These are phyloP conservation scores for Tephrocybe rancida DNA, from an alignment of 768 basidiomycete genomes.

Conservation along the genomic window DNA sequence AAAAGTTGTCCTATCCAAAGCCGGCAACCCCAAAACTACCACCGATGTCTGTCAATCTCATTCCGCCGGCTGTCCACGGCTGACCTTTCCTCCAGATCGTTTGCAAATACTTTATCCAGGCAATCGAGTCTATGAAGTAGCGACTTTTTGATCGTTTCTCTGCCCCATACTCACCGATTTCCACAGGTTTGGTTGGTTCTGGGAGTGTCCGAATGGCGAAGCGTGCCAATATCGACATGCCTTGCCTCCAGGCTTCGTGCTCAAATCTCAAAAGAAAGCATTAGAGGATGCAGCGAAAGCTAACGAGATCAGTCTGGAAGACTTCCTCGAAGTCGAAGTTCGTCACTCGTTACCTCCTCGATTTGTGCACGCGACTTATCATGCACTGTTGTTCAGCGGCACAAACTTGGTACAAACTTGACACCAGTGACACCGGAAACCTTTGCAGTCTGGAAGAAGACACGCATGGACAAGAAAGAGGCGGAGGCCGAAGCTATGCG, in stretches of 20 bases:
- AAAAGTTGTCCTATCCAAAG: constrained; percentile 84
- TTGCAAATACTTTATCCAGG: constrained; percentile 96
- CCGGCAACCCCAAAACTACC: constrained; percentile 88
- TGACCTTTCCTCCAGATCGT: constrained; percentile 67
- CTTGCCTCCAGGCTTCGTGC: constrained; percentile 92
- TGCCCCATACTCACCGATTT: not conserved
- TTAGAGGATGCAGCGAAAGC: constrained; percentile 89
- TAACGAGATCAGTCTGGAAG: constrained; percentile 88
- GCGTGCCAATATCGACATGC: constrained; percentile 94
- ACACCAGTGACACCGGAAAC: constrained; percentile 93
- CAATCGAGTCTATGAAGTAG: constrained; percentile 88
- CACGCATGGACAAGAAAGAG: constrained; percentile 90
- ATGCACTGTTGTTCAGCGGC: constrained; percentile 61
- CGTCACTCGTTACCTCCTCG: constrained; percentile 15
- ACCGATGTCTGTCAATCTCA: constrained; percentile 70
- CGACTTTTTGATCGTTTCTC: constrained; percentile 11
- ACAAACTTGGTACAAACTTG: constrained; percentile 87
- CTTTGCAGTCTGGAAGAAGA: constrained; percentile 96
- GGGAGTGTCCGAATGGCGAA: constrained; percentile 91
- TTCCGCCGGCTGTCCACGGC: not conserved
- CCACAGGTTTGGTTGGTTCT: constrained; percentile 88
- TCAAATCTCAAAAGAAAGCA: constrained; percentile 93
- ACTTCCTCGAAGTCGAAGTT: constrained; percentile 97
- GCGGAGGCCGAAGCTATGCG: constrained; percentile 82
- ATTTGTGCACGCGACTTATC: not conserved